These are phyloP conservation scores for Podospora didyma DNA, from an alignment of 495 filamentous ascomycete species.

Conservation along the genomic window DNA sequence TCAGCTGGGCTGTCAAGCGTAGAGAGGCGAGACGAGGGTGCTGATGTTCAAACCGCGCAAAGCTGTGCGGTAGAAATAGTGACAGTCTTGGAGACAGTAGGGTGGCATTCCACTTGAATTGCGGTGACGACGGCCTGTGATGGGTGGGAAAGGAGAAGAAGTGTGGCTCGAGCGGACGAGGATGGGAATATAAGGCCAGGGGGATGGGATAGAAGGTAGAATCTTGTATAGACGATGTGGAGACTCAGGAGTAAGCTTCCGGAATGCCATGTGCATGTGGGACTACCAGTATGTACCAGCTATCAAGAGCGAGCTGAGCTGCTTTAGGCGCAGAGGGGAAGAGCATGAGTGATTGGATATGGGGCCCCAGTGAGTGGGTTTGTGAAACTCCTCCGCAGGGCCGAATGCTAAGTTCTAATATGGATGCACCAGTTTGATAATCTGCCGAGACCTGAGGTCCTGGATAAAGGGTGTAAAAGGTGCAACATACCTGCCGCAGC, in stretches of 20 bases:
- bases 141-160: constrained; percentile 1
- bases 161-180: constrained; percentile 13
- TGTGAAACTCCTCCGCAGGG: constrained; percentile 38
- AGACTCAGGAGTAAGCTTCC: neutral
- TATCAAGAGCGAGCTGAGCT: constrained; percentile 7
- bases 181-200: constrained; percentile 21
- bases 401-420: constrained; percentile 30
- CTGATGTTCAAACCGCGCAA: constrained; percentile 76
- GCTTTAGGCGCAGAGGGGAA: constrained; percentile 18
- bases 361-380: constrained; percentile 21
- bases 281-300: constrained; percentile 6
- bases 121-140: neutral
- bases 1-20: constrained; percentile 54
- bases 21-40: constrained; percentile 69
- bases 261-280: neutral
- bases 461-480: constrained; percentile 11
- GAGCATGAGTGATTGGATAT: constrained; percentile 34
- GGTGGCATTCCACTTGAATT: constrained; percentile 62
- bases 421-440: constrained; percentile 27
- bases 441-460: constrained; percentile 29
- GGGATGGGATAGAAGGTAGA: neutral
- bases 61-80: constrained; percentile 88
- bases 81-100: constrained; percentile 82
- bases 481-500: constrained; percentile 19
- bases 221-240: neutral